Conservation (phyloP, 1,284 basidiomycete genomes). For the Fomitopsis palustris region DNA sequence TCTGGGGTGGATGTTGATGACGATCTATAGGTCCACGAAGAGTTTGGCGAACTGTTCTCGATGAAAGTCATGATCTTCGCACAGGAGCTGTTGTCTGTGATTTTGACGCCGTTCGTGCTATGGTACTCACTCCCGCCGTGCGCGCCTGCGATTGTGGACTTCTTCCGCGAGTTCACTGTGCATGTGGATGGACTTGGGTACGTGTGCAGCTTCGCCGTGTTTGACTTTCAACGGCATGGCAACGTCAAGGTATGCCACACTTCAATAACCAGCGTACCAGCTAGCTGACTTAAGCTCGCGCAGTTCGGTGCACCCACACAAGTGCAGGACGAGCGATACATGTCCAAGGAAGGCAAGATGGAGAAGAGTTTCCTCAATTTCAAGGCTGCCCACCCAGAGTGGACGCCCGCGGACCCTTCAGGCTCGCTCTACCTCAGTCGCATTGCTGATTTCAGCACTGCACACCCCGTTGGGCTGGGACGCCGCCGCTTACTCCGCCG, state of each 20-base stretch:
- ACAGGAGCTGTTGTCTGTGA: slow-evolving; percentile 86
- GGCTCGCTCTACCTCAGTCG: slow-evolving; percentile 84
- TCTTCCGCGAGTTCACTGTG: slow-evolving; percentile 95
- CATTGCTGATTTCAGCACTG: slow-evolving; percentile 67
- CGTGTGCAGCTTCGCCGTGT: slow-evolving; percentile 97
- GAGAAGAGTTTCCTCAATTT: slow-evolving; percentile 97
- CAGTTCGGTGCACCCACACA: slow-evolving; percentile 77
- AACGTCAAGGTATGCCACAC: slow-evolving; percentile 70
- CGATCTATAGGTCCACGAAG: slow-evolving; percentile 69
- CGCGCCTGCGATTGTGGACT: slow-evolving; percentile 88
- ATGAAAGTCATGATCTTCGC: slow-evolving; percentile 87
- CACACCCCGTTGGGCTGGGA: slow-evolving; percentile 28
- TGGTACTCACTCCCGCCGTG: slow-evolving; percentile 90
- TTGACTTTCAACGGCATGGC: slow-evolving; percentile 92
- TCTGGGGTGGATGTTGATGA: slow-evolving; percentile 4
- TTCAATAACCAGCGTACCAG: background rate
- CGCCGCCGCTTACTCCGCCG: slow-evolving; percentile 24
- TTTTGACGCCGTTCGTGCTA: slow-evolving; percentile 91
- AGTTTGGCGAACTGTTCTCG: slow-evolving; percentile 86
- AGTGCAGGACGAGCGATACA: slow-evolving; percentile 66
- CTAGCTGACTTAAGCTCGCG: background rate
- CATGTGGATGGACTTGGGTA: slow-evolving; percentile 96
- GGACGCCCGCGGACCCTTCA: slow-evolving; percentile 85
- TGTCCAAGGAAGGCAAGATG: slow-evolving; percentile 94
- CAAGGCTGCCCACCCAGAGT: slow-evolving; percentile 93